Base-by-base conservation (phyloP, 371 early-diverging fungal species). In the Mycotypha africana region DNA sequence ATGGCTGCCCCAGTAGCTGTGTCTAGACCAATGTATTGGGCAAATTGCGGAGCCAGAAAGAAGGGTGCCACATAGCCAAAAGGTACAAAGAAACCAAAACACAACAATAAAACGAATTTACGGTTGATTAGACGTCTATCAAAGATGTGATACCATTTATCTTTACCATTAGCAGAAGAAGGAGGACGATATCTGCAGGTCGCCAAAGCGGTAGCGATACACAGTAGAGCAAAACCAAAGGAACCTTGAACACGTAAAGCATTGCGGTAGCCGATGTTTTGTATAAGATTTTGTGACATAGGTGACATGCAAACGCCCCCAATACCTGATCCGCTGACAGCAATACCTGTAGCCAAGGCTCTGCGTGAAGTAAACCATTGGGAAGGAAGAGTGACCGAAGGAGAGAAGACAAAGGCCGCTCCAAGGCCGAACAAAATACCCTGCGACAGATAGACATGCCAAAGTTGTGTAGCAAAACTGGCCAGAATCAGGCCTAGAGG, bases 281-380 rank as follows among this genome's bases (percentile, higher is more conserved):
- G 37, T 24, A 89, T 72, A 37, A 86, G 50, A 7, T 32, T 46
- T 25, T 74, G 73, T 4, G 75, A 70, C 42, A 88, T 60, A 0
- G 85, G 82, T 0, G 81, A 68, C 15, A 90, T 38, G 16, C 73
- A 53, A 2, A 88, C 67, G 3, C 89, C 89, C 16, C 91, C 91
- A 14, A 86, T 47, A 3, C 91, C 90, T n/a, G 79, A 74, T 11
- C 90, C 90, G 12, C 84, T 69, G 1, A 86, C 79, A 3, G 78
- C 81, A 34, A 90, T 65, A 2, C 93, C 93, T 2, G 84, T 85
- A 1, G 91, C 91, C 46, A 89, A 57, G 0, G 88, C 89, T 23
- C 88, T 73, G 10, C 62, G 62, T 28, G 62, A 70, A 10, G 74
- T 66, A 54, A 91, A 93, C 86, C 86, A 91, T 56, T 87, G 84